Percentiles rank a stretch among this genome's conserved stretches.
These are phyloP conservation scores for Mallotus repandus DNA, from an alignment of 441 rosid species.

Conservation along the genomic window DNA sequence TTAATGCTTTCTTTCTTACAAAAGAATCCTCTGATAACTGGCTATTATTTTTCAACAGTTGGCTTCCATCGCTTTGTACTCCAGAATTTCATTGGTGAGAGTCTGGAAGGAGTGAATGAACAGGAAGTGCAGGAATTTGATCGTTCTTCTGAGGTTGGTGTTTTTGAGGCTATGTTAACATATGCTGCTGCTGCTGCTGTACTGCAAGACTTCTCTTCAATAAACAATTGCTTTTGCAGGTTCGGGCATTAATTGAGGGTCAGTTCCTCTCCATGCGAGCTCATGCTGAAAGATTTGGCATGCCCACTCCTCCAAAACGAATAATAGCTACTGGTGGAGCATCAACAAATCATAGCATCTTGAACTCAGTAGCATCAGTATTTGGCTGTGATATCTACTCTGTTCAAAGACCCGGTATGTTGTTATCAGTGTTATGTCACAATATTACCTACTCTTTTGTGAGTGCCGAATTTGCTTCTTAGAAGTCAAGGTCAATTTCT, in stretches of 20 bases:
- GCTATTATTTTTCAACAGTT: conserved; percentile 40
- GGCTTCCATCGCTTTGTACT: conserved; percentile 79
- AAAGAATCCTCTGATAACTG: conserved; percentile 12
- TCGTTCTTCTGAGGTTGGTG: conserved; percentile 77
- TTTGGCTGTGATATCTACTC: conserved; percentile 79
- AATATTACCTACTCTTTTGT: neutral
- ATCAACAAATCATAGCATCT: conserved; percentile 65
- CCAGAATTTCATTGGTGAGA: conserved; percentile 48
- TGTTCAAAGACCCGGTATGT: conserved; percentile 75
- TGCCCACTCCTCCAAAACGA: conserved; percentile 82
- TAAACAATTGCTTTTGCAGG: conserved; percentile 39
- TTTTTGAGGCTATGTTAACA: neutral
- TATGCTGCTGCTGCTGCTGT: neutral
- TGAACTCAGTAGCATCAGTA: conserved; percentile 57
- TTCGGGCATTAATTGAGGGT: conserved; percentile 81
- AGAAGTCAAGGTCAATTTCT: too few species aligned
- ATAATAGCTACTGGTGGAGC: conserved; percentile 93
- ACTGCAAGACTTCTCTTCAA: neutral
- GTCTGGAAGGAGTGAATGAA: conserved; percentile 46
- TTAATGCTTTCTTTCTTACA: neutral
- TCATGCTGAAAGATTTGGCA: conserved; percentile 81
- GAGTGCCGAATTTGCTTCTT: too few species aligned
- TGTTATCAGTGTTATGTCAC: neutral
- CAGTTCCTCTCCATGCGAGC: conserved; percentile 88
- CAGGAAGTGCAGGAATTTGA: conserved; percentile 70